Evolutionary conservation across 148 eudicot species (phyloP).

Genomic region (Oxyria digyna): DNA sequence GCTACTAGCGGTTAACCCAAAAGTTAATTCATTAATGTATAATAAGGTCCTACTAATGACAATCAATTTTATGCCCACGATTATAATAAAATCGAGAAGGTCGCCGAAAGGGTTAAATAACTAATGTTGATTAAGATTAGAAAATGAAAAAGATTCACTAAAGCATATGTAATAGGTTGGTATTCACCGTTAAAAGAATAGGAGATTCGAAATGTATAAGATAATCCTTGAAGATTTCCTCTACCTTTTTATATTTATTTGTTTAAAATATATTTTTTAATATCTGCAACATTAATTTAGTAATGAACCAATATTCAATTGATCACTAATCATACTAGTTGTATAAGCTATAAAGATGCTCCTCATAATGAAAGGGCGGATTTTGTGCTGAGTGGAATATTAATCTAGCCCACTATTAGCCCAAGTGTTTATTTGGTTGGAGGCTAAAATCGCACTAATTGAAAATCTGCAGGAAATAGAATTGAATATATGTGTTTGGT

Average conservation of each 20-base stretch:
- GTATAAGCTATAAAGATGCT: not conserved
- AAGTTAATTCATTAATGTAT: too few relatives aligned
- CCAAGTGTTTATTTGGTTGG: too few relatives aligned
- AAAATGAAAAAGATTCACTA: too few relatives aligned
- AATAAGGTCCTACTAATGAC: too few relatives aligned
- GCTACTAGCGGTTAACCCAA: too few relatives aligned
- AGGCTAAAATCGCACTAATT: too few relatives aligned
- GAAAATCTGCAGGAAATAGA: too few relatives aligned
- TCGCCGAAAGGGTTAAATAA: not conserved
- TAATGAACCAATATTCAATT: too few relatives aligned
- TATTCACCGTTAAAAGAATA: not conserved
- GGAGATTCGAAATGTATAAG: not conserved
- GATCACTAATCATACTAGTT: not conserved
- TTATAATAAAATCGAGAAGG: not conserved
- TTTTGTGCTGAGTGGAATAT: not conserved
- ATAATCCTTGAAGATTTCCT: not conserved
- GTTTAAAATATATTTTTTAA: not conserved
- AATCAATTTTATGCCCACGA: not conserved
- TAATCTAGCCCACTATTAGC: not conserved
- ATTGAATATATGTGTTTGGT: too few relatives aligned
- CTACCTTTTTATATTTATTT: too few relatives aligned
- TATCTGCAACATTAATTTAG: not conserved
- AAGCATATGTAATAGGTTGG: too few relatives aligned
- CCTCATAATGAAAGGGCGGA: not conserved
- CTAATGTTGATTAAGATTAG: too few relatives aligned